A percentile compares a stretch with the other conserved stretches of the same genome.
phyloP scores from a whole-genome alignment of 208 protist genomes.

The Leishmania guyanensis region DNA sequence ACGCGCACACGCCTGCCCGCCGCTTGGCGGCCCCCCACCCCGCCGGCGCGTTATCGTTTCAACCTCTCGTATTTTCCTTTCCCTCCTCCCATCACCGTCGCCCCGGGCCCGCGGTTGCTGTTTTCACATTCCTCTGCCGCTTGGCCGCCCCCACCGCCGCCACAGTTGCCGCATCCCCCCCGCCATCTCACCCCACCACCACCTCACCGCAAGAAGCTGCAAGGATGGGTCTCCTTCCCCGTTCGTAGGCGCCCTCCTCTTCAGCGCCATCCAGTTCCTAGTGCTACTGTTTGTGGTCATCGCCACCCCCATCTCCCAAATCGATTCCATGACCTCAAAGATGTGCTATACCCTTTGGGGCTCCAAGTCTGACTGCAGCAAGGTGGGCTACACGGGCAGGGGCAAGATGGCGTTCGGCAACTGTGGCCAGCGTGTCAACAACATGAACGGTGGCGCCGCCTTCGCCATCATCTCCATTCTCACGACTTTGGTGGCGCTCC shows the following conservation, averaged over 20 bases:
- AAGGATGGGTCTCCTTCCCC: conserved; percentile 35
- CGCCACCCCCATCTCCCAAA: conserved; percentile 8
- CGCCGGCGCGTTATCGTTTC: neutral
- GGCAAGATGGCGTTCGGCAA: conserved; percentile 19
- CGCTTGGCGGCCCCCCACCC: neutral
- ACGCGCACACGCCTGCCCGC: neutral
- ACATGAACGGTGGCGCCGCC: conserved; percentile 32
- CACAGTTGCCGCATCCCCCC: neutral
- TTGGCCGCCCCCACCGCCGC: neutral
- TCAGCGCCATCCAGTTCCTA: conserved; percentile 32
- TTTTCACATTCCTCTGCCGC: neutral
- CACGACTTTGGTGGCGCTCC: conserved; percentile 28
- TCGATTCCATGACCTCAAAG: neutral
- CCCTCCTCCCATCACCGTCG: neutral
- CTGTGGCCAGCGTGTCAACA: conserved; percentile 26
- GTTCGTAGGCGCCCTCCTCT: conserved; percentile 30
- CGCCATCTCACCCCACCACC: neutral
- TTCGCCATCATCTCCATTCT: conserved; percentile 49
- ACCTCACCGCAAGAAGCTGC: neutral
- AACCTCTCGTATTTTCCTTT: neutral
- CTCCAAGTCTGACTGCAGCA: neutral
- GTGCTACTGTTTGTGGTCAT: conserved; percentile 39
- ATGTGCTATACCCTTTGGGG: conserved; percentile 16
- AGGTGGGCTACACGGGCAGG: neutral
- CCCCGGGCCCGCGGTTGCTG: no score